phyloP scores from a whole-genome alignment of 768 basidiomycete species.

The Hericium rajendrae region DNA sequence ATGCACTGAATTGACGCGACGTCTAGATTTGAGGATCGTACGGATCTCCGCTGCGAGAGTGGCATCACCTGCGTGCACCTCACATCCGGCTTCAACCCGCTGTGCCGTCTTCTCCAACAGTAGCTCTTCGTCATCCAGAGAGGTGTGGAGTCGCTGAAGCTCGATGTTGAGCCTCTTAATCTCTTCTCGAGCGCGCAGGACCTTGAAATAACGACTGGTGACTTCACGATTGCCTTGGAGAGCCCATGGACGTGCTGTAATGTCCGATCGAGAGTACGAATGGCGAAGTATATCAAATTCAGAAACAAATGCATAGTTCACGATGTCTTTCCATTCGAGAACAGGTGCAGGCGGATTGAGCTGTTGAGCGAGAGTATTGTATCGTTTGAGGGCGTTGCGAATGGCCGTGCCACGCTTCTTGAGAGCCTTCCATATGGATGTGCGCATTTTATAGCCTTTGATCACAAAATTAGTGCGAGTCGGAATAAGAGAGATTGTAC shows the following conservation, averaged over 20 bases:
- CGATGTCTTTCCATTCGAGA: not conserved
- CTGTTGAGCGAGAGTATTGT: not conserved
- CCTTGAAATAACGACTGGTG: not conserved
- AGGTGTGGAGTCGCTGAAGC: too few relatives aligned
- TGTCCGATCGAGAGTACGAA: not conserved
- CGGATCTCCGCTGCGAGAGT: too few relatives aligned
- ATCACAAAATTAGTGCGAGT: not conserved
- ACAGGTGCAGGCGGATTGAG: not conserved
- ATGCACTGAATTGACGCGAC: too few relatives aligned
- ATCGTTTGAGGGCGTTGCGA: not conserved
- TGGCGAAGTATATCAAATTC: not conserved
- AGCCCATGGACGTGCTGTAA: not conserved
- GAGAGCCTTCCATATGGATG: not conserved
- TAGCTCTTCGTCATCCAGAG: too few relatives aligned
- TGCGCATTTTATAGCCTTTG: conserved; percentile 2
- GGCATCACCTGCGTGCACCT: too few relatives aligned
- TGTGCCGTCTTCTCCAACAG: too few relatives aligned
- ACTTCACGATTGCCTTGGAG: not conserved
- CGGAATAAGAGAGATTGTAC: not conserved
- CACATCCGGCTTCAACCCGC: too few relatives aligned
- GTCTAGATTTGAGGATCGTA: too few relatives aligned
- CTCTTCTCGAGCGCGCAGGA: not conserved
- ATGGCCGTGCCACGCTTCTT: not conserved
- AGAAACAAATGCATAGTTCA: not conserved
- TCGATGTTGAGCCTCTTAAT: too few relatives aligned